Base-by-base conservation (phyloP, 306 rosid species). In the Vicia faba region DNA sequence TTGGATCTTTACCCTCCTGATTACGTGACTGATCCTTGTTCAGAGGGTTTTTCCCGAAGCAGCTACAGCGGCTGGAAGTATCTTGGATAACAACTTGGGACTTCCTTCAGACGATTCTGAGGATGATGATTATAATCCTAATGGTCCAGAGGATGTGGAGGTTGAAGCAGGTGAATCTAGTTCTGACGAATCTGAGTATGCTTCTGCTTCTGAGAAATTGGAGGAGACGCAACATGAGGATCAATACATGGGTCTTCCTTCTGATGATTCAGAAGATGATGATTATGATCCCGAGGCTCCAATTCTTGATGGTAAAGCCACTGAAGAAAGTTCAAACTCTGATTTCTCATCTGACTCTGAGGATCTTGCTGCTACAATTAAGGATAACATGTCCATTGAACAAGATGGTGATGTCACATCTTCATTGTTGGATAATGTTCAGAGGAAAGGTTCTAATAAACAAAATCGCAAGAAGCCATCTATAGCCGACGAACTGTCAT, bases 21-120 rank as follows among this genome's bases (percentile, higher is more conserved):
- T 68, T 58, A 57, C 28, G 73, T 70, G 76, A 51, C 72, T 65
- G 60, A 35, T 73, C 69, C 71, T 57, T 84, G 66, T 71, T 83
- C 91, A 95, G 99, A 95, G 84, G 76, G 87, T 95, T 57, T 95
- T 85, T 76, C 96, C 96, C 23, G 99, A 95, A 85, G 99, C 88
- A 61, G 96, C 96, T 14, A 79, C 77, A 15, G 81, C 86, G 67
- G 75, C 87, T 43, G 89, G 85, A 65, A 82, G 73, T 58, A 83
- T 82, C 66, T 82, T 56, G 79, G 88, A 88, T 69, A 64, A 49
- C 61, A 72, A 84, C 78, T 73, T 61, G 74, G 88, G 87, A 67
- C 87, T 90, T 65, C 89, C 92, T 72, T 90, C 99, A 57, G 99
- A 90, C 61, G 97, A 95, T 75, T 95, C 96, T 29, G 97, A 76